Evolutionary conservation across 2,329 filamentous ascomycete genomes (phyloP), one percentile per base, ranked within the genome.

Genomic region (Chaetothyriales sp.): DNA sequence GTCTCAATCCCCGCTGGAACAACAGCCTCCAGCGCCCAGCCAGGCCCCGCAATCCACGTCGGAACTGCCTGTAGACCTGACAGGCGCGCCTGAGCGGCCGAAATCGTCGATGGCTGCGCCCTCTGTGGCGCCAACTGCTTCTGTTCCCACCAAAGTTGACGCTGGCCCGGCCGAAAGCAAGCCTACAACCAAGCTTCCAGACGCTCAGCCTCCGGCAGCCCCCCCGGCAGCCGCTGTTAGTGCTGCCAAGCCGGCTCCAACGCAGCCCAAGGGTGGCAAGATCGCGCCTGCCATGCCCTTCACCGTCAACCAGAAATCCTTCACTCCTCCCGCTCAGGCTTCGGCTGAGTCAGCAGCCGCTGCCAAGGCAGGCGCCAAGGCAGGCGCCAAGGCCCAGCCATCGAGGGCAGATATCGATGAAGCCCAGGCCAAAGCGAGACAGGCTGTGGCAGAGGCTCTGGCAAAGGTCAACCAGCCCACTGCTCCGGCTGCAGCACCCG

Each of bases 371-470:
- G n/a, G n/a, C 29, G 62, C 65, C 49, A 51, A 52, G 48, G 51
- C 56, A 46, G 56, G 49, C 29, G 53, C 57, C 20, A 58, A 61
- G 47, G 57, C 59, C 19, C 47, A 54, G 4, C 44, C 55, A 5
- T 61, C 60, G 19, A 51, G 61, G 47, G 63, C 66, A 25, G 66
- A 69, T 1, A 68, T 72, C 58, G 69, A 71, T 33, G 71, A 74
- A 58, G 73, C 72, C 6, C 71, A 70, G 46, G 67, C 68, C 50
- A 70, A 72, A 37, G 71, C 73, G n/a, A 71, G 70, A 46, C 71
- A 71, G 48, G 73, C 73, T 33, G 73, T 76, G 49, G 72, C 71
- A 22, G 69, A 70, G 18, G 73, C 73, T 2, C 74, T 76, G 73
- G 73, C 73, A 15, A 76, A 75, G 55, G 57, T 76, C 40, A 60